A percentile compares a stretch with the other conserved stretches of the same genome.
These are phyloP conservation scores for Globisporangium nagaii DNA, from an alignment of 352 stramenopile species.

Conservation along the genomic window DNA sequence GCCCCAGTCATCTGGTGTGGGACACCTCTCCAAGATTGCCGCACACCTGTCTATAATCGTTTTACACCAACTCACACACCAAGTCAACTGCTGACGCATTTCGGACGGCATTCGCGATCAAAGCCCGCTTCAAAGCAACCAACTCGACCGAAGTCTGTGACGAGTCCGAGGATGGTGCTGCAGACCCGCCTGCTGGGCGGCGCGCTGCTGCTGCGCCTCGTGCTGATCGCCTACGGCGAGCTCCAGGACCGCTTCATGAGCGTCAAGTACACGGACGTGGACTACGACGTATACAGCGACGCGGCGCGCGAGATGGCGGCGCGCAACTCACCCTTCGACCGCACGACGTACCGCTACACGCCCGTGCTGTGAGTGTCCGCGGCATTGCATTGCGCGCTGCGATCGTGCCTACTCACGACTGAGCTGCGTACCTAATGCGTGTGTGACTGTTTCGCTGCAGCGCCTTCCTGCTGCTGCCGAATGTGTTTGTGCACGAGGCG, in stretches of 20 bases:
- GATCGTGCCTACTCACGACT: no score
- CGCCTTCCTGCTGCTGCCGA: constrained; percentile 68
- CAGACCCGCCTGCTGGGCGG: constrained; percentile 31
- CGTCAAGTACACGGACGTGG: constrained; percentile 98
- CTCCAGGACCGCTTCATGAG: constrained; percentile 71
- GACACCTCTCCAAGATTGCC: not conserved
- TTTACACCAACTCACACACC: no score
- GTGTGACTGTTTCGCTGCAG: no score
- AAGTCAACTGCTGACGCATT: no score
- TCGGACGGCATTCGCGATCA: no score
- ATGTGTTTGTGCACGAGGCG: constrained; percentile 64
- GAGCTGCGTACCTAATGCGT: no score
- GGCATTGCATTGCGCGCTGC: no score
- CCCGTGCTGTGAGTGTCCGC: constrained; percentile 84
- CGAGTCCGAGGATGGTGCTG: constrained; percentile 21
- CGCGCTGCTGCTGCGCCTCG: constrained; percentile 54
- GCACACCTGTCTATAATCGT: no score
- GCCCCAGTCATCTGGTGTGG: not conserved
- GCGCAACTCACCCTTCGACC: constrained; percentile 91
- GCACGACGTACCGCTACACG: constrained; percentile 98
- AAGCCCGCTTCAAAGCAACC: no score
- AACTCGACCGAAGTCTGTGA: no score
- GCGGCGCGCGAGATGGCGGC: constrained; percentile 87
- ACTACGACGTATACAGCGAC: constrained; percentile 99
- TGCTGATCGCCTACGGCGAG: constrained; percentile 63